phyloP scores from a whole-genome alignment of 1,284 basidiomycete genomes.

The Microbotryomycetes sp. region DNA sequence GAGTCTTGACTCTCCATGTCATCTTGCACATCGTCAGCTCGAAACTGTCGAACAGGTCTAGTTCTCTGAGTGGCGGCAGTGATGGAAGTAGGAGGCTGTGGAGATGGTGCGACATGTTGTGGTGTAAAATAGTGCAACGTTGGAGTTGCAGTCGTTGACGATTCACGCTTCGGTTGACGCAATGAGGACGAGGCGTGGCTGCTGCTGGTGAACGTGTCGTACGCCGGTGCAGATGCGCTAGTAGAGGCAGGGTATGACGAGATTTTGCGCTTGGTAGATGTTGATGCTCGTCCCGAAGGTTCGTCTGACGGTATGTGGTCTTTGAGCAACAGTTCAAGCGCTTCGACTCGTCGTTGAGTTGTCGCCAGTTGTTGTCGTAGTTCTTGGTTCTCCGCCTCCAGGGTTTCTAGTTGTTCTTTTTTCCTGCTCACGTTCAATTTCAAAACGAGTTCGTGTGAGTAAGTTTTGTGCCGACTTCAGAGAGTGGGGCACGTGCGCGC shows the following conservation, averaged over 20 bases:
- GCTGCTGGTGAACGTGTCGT: neutral
- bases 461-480: neutral
- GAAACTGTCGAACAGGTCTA: no score
- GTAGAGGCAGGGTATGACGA: neutral
- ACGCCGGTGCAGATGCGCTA: neutral
- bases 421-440: no score
- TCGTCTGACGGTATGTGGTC: neutral
- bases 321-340: neutral
- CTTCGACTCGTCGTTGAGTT: neutral
- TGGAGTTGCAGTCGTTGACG: neutral
- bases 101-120: no score
- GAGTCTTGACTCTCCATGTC: no score
- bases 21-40: no score
- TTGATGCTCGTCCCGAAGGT: neutral
- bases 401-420: conserved; percentile 1
- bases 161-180: neutral
- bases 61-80: no score
- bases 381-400: neutral
- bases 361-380: neutral
- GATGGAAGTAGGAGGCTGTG: no score
- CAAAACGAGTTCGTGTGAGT: no score
- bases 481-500: neutral
- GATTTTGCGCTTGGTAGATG: conserved; percentile 5
- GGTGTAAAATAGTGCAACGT: no score
- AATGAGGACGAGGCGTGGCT: neutral